Conservation (phyloP, 306 rosid genomes). For the Benincasa hispida region DNA sequence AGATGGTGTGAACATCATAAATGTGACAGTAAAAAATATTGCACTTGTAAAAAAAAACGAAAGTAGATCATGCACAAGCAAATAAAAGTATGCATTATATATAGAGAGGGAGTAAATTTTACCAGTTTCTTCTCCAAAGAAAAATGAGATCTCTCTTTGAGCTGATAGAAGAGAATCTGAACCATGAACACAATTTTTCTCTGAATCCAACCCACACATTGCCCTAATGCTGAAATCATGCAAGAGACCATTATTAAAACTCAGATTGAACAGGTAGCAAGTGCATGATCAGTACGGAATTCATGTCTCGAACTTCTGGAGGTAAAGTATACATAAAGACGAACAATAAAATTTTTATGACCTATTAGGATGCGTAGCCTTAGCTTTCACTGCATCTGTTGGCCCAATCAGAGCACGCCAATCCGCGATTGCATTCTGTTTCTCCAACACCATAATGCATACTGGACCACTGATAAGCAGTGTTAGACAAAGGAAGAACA, state of each 20-base stretch:
- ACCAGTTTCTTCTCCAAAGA: conserved; percentile 65
- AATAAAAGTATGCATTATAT: not conserved
- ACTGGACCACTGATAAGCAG: conserved; percentile 52
- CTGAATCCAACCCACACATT: conserved; percentile 46
- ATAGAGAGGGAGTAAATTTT: not conserved
- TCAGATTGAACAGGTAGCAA: conserved; percentile 4
- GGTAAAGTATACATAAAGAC: conserved; percentile 3
- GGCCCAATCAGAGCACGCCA: conserved; percentile 95
- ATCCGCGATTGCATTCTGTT: conserved; percentile 69
- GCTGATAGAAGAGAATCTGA: conserved; percentile 75
- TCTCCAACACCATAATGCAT: conserved; percentile 64
- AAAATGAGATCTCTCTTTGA: conserved; percentile 53
- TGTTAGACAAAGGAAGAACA: conserved; percentile 10
- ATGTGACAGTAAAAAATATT: not conserved
- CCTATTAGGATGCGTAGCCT: conserved; percentile 83
- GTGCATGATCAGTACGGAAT: not conserved
- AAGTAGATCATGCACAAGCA: not conserved
- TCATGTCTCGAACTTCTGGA: not conserved
- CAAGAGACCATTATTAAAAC: not conserved
- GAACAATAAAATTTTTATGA: conserved; percentile 15
- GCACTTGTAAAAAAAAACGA: not conserved
- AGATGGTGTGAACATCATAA: not conserved
- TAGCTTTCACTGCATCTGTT: conserved; percentile 73
- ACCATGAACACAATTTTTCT: conserved; percentile 79
- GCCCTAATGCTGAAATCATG: conserved; percentile 58